Evolutionary conservation across 257 asterid species (phyloP), one percentile per base, ranked within the genome.

Genomic region (Fraxinus excelsior): DNA sequence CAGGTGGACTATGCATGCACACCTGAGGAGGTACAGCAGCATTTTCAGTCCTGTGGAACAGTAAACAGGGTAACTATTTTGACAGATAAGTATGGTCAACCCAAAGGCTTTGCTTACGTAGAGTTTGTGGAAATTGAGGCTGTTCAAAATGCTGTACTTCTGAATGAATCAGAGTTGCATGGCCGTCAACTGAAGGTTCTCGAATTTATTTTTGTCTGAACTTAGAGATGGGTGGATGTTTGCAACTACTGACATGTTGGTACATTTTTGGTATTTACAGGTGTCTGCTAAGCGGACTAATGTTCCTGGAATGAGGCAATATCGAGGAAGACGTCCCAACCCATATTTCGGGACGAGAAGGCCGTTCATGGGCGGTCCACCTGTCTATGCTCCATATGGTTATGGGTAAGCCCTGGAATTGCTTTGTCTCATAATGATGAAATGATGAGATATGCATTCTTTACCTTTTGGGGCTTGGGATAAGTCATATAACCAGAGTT

Each of bases 231-330:
- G 67, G 66, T 46, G 28, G 38, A 10, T 77, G 89, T 40, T 34
- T 76, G 37, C 74, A 11, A 32, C 23, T 83, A 31, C 31, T 28
- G 82, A 35, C 42, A 62, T 19, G 38, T 38, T 35, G 66, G 23
- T 72, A 40, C 40, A 8, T 46, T 62, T 62, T 28, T 67, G 46
- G 64, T 18, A 32, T 70, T 71, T 60, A 31, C 90, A 89, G 93
- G 91, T 89, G 10, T 84, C 91, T 74, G 88, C 90, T 11, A 89
- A 89, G 85, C 76, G 93, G 75, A 89, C 93, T 5, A 89, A 87
- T 80, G 79, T 89, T 67, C 93, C 93, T 46, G 93, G 93, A 49
- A 85, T 89, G 93, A 89, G 82, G 65, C 91, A 87, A 77, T 84
- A 62, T 38, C 85, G 91, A 11, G 93, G 93, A 72, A 79, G 93